Evolutionary conservation across 2,329 filamentous ascomycete genomes (phyloP).

Genomic region (Venturia carpophila): DNA sequence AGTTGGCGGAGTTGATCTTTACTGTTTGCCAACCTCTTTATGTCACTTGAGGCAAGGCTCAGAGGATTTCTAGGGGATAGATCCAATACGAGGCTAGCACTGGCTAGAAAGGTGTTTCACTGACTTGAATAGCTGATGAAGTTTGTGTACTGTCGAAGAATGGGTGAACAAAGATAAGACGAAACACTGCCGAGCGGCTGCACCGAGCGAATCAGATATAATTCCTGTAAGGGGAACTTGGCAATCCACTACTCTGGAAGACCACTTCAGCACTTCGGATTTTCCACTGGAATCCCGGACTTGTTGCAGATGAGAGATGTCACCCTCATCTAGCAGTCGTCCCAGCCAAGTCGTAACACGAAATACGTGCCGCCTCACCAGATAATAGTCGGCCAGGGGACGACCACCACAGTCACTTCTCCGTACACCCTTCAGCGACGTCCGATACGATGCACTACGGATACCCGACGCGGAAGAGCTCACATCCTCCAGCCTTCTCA

Average conservation of each 20-base stretch:
- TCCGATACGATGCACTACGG: conserved; percentile 70
- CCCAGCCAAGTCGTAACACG: not conserved
- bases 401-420: not conserved
- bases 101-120: not conserved
- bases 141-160: not conserved
- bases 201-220: not conserved
- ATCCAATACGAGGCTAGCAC: no score
- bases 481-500: conserved; percentile 64
- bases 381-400: not conserved
- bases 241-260: not conserved
- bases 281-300: not conserved
- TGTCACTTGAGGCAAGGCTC: no score
- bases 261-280: not conserved
- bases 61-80: no score
- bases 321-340: conserved; percentile 3
- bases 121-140: not conserved
- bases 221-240: not conserved
- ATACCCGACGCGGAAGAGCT: conserved; percentile 76
- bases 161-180: not conserved
- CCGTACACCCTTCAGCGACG: not conserved
- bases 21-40: no score
- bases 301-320: conserved; percentile 14
- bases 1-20: not conserved
- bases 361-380: not conserved
- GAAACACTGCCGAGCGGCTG: not conserved